These are phyloP conservation scores for Flueggea neowawraea DNA, from an alignment of 441 rosid species.

Conservation along the genomic window DNA sequence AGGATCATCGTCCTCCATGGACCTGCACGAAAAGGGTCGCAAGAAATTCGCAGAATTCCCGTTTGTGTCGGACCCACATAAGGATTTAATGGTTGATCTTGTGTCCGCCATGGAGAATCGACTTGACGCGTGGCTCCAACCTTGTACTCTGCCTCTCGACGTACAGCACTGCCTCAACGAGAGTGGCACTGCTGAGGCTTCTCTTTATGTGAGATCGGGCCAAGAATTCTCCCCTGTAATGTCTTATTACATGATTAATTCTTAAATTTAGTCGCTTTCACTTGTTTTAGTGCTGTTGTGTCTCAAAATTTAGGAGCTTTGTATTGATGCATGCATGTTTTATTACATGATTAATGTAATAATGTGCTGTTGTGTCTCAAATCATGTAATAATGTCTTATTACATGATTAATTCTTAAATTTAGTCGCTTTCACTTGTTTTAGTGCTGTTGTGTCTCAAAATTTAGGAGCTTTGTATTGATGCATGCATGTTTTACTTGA, in stretches of 20 bases:
- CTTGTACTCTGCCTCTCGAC: constrained; percentile 60
- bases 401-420: neutral
- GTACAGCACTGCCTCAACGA: constrained; percentile 49
- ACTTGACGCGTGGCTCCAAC: constrained; percentile 46
- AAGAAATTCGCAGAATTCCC: constrained; percentile 59
- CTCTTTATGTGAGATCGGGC: constrained; percentile 60
- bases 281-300: too few species aligned
- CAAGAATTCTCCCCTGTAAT: constrained; percentile 49
- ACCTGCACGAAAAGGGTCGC: constrained; percentile 28
- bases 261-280: neutral
- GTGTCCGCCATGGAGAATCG: constrained; percentile 60
- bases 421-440: too few species aligned
- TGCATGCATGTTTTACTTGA: too few species aligned
- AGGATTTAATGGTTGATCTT: constrained; percentile 53
- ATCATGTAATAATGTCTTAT: constrained; percentile 16
- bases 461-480: too few species aligned
- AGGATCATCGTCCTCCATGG: constrained; percentile 29
- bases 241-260: too few species aligned
- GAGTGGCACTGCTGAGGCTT: constrained; percentile 50
- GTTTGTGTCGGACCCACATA: constrained; percentile 46
- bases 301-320: too few species aligned
- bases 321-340: too few species aligned
- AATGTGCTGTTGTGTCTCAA: too few species aligned
- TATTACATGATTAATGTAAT: too few species aligned
- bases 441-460: too few species aligned